A percentile compares a stretch with the other conserved stretches of the same genome.
Evolutionary conservation across 2,329 filamentous ascomycete species (phyloP).

Genomic region (Tolypocladium pustulatum): DNA sequence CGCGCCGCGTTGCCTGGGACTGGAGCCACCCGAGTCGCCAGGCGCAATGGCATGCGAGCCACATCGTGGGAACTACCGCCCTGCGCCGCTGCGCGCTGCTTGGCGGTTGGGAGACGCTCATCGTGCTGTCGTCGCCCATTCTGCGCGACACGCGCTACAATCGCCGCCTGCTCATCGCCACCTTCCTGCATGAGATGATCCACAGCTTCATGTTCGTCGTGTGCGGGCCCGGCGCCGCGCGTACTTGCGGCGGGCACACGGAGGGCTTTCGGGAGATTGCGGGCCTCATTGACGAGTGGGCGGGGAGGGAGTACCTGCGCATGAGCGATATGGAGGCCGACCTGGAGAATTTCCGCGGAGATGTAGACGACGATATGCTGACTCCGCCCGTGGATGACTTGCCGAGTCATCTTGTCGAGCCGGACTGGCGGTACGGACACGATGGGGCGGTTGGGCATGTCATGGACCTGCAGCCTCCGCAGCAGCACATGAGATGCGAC

Average conservation of each 20-base stretch:
- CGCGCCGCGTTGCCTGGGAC: conserved; percentile 49
- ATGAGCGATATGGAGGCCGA: conserved; percentile 53
- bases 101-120: conserved; percentile 50
- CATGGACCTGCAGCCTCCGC: not conserved
- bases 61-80: conserved; percentile 53
- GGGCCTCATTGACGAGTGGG: conserved; percentile 50
- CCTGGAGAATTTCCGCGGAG: conserved; percentile 39
- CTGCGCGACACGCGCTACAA: conserved; percentile 46
- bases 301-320: conserved; percentile 41
- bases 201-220: conserved; percentile 56
- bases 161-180: conserved; percentile 49
- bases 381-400: not conserved
- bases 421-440: not conserved
- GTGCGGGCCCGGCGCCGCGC: conserved; percentile 45
- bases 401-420: not conserved
- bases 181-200: conserved; percentile 57
- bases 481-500: not conserved
- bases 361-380: conserved; percentile 10
- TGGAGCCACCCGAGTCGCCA: conserved; percentile 42
- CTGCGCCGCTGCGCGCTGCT: conserved; percentile 34
- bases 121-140: conserved; percentile 50
- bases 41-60: conserved; percentile 34
- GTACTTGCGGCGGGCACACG: conserved; percentile 45
- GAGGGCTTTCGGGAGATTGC: conserved; percentile 49
- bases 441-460: not conserved